Base-by-base conservation (phyloP, 2,329 filamentous ascomycete species). In the Alternaria conjuncta region DNA sequence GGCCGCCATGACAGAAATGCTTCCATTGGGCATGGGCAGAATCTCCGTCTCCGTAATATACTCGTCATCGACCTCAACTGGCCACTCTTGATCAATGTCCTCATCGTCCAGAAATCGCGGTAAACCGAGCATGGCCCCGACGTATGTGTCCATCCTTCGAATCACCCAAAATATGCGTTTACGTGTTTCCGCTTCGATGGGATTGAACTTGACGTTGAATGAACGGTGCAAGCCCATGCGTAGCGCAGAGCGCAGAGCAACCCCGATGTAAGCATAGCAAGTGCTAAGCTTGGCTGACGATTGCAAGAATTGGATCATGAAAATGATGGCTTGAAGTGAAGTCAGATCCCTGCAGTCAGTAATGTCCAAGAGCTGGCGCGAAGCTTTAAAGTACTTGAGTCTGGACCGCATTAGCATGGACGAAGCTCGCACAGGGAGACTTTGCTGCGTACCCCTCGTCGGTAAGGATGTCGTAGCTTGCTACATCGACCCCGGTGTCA, bases 1-100 rank as follows among this genome's bases (percentile, higher is more conserved):
- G 15, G 86, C 88, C 23, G 84, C 83, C 80, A 89, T 86, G n/a
- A 89, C 70, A 5, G 87, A 85, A 3, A 87, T 84, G 21, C 80
- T 79, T 45, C 85, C 85, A 28, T 84, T 76, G 4, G 87, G 87
- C 82, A 88, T 86, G 3, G 86, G 82, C 55, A 82, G 69, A n/a
- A 82, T 83, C 45, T 81, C 82, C 23, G 80, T 80, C 61, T 82
- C 80, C 6, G 83, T 85, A 57, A 86, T 83, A 69, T 82, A 84
- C 59, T 85, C 83, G 59, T 86, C 84, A 62, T 86, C 84, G 8
- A 84, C 78, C 65, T 84, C 83, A 10, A 78, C 68, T 1, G 83
- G 83, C 57, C 78, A 81, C 5, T 84, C 82, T 60, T 85, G 83
- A 62, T 85, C 83, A 55, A 85, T 81, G 30, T 85, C 82, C 18